Evolutionary conservation across 2,329 filamentous ascomycete species (phyloP).

Genomic region (Elsinoe ampelina): DNA sequence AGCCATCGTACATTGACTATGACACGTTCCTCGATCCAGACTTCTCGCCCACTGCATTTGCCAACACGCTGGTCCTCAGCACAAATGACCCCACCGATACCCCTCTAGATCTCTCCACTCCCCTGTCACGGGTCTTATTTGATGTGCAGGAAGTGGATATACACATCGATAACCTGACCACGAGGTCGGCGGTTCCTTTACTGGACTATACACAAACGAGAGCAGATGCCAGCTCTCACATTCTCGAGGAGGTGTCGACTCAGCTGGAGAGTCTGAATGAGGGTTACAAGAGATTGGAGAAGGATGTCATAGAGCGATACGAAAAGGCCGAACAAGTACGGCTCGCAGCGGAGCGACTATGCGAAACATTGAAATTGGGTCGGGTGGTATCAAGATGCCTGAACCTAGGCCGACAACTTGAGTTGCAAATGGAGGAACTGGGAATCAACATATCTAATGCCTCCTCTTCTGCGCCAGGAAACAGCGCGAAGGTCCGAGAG

Average conservation of each 20-base stretch:
- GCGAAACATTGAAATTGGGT: slow-evolving; percentile 69
- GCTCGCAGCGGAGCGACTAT: slow-evolving; percentile 65
- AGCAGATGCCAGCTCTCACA: slow-evolving; percentile 59
- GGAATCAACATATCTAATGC: slow-evolving; percentile 32
- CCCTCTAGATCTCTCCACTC: slow-evolving; percentile 85
- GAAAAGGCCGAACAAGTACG: slow-evolving; percentile 77
- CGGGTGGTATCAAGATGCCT: slow-evolving; percentile 69
- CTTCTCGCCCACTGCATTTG: slow-evolving; percentile 75
- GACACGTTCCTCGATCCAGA: slow-evolving; percentile 75
- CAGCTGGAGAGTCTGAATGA: slow-evolving; percentile 74
- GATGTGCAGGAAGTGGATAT: slow-evolving; percentile 96
- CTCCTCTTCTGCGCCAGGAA: slow-evolving; percentile 14
- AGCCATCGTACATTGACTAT: slow-evolving; percentile 89
- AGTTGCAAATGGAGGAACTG: slow-evolving; percentile 72
- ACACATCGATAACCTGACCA: slow-evolving; percentile 83
- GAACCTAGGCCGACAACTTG: slow-evolving; percentile 73
- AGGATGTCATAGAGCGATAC: slow-evolving; percentile 77
- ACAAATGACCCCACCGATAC: slow-evolving; percentile 90
- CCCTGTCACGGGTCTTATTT: slow-evolving; percentile 85
- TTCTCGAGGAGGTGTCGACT: slow-evolving; percentile 66
- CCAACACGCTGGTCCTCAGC: slow-evolving; percentile 75
- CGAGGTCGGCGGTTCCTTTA: slow-evolving; percentile 70
- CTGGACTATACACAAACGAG: slow-evolving; percentile 69
- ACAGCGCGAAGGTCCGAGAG: slow-evolving; percentile 43
- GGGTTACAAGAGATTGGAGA: slow-evolving; percentile 76